Base-by-base conservation (phyloP, 345 rosid genomes). In the Pistacia integerrima region DNA sequence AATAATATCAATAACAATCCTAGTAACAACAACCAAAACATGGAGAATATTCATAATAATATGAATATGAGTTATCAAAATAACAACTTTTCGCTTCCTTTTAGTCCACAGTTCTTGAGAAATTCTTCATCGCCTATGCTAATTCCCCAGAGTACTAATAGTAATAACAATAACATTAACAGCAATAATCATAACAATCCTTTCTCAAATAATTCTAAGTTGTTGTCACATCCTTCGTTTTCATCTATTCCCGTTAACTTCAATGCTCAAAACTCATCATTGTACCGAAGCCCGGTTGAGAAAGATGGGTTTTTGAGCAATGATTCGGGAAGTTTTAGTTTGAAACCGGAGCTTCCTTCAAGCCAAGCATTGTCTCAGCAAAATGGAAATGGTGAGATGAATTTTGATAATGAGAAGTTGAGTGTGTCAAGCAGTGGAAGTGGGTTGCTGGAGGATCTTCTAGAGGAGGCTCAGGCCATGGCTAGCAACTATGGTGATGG, bases 261-360 rank as follows among this genome's bases (percentile, higher is more conserved):
- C 14, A 73, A 63, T 25, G 72, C 77, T 72, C 46, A 73, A 70
- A 51, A 67, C 64, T 65, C 80, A 74, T 48, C 78, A 69, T 56
- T 78, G 80, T 66, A 77, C 76, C 81, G 74, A 76, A 80, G 72
- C 80, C 58, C 70, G 48, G 46, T 73, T 67, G 69, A 73, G 81
- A 70, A 81, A 79, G 67, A 62, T 81, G 46, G 73, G 76, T 12
- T 61, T 61, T 77, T 81, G 22, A 22, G 76, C 35, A 72, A 74
- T n/a, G 74, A 62, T 51, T 72, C 81, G 2, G 76, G 71, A 1
- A 41, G 9, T 75, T 79, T 77, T 78, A 73, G 74, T 51, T 52
- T 74, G 67, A 87, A 83, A 85, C 84, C 79, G 38, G 97, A 90
- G 86, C 94, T 88, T 90, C 92, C 94, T 90, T 90, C 93, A 82